Base-by-base conservation (phyloP, 768 basidiomycete genomes). In the Collybiopsis luxurians region DNA sequence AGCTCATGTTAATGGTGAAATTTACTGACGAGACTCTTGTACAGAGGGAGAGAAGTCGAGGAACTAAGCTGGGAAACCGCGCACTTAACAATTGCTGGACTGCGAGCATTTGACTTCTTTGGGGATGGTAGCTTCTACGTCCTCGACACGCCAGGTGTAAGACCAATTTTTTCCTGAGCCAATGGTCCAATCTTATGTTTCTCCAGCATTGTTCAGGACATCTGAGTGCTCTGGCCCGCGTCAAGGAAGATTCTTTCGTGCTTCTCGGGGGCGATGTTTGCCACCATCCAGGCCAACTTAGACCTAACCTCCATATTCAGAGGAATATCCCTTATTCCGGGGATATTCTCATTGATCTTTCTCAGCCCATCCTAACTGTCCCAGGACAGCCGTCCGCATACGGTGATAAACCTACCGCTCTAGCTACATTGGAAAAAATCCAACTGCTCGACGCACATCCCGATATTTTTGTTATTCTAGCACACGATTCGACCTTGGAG, bases 191-290 rank as follows among this genome's bases (percentile, higher is more conserved):
- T 4, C 38, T 36, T 12, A 47, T 24, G 23, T 21, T 24, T 2
- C 21, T 31, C 15, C 17, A 65, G 64, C 64, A 63, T 42, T 55
- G 52, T n/a, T 12, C 52, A 1, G 63, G 63, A 13, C 64, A 65
- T 36, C 40, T 65, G 2, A 56, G 47, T 19, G 62, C 24, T 13
- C 59, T 65, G 2, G 64, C 64, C 1, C 64, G 64, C 2, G 62
- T 61, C 5, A 60, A 58, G 6, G 55, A 53, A 3, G 59, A 50
- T 27, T 61, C 36, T 19, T 65, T 65, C 28, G 47, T 65, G 10
- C 50, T 65, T 21, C 21, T 64, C 11, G 64, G 55, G 11, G 64
- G 53, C 10, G 64, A 65, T 42, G 30, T 58, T 2, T 58, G 57
- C 28, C 58, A 60, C 28, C 62, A 65, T 48, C 13, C 54, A 6